Percentiles rank a stretch among this genome's conserved stretches.
Conservation (phyloP, 2,329 filamentous ascomycete species). For the Capronia epimyces region DNA sequence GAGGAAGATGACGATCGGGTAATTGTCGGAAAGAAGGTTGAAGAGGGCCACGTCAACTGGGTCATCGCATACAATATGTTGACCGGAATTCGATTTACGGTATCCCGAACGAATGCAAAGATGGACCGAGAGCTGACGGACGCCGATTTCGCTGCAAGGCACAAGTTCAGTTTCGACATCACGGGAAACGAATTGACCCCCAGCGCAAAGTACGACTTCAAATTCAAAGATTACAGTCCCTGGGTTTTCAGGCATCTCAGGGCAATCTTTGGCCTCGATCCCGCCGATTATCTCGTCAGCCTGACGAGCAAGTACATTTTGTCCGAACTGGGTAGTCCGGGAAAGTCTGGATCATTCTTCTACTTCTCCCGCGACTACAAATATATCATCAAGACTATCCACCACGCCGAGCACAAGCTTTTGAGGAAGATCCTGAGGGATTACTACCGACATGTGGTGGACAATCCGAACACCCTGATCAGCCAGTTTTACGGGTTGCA, state of each 20-base stretch:
- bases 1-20: slow-evolving; percentile 87
- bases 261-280: slow-evolving; percentile 81
- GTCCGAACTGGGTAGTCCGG: slow-evolving; percentile 91
- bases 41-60: slow-evolving; percentile 95
- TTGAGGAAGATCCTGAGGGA: slow-evolving; percentile 59
- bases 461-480: slow-evolving; percentile 92
- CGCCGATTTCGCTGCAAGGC: slow-evolving; percentile 85
- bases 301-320: slow-evolving; percentile 97
- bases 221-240: slow-evolving; percentile 99
- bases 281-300: slow-evolving; percentile 96
- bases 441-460: slow-evolving; percentile 86
- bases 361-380: slow-evolving; percentile 99
- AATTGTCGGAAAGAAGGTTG: slow-evolving; percentile 92
- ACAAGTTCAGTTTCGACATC: slow-evolving; percentile 98
- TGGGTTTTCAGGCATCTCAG: slow-evolving; percentile 97
- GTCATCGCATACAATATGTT: slow-evolving; percentile 99
- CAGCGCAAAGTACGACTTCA: slow-evolving; percentile 99
- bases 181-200: slow-evolving; percentile 96
- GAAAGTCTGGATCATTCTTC: slow-evolving; percentile 98
- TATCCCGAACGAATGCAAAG: slow-evolving; percentile 94
- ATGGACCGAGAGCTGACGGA: slow-evolving; percentile 84
- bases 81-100: slow-evolving; percentile 94
- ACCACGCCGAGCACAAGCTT: slow-evolving; percentile 69
- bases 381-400: slow-evolving; percentile 99
- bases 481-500: slow-evolving; percentile 98